Evolutionary conservation across 2,329 filamentous ascomycete genomes (phyloP).

Genomic region (Ophiostoma quercus): DNA sequence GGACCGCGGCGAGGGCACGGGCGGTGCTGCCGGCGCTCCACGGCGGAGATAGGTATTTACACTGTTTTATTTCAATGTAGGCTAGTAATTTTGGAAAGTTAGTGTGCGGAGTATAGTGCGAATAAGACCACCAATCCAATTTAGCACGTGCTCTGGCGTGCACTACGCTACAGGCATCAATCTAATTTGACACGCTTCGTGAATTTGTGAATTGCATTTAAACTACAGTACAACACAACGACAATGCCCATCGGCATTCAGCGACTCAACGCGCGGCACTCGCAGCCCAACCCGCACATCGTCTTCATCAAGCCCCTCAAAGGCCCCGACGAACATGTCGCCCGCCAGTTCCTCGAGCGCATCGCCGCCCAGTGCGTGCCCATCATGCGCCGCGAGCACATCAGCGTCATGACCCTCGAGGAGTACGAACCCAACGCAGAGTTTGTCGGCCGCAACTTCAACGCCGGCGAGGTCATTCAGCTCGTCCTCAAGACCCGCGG

Average conservation of each 20-base stretch:
- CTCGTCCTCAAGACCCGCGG: slow-evolving; percentile 67
- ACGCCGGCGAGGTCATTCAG: slow-evolving; percentile 80
- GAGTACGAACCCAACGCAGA: slow-evolving; percentile 76
- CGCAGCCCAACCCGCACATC: slow-evolving; percentile 71
- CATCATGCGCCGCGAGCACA: slow-evolving; percentile 61
- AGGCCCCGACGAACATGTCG: slow-evolving; percentile 55
- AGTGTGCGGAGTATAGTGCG: not conserved
- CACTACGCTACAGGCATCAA: not conserved
- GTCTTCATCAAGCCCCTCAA: slow-evolving; percentile 79
- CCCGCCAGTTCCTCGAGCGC: slow-evolving; percentile 66
- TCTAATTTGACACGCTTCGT: not conserved
- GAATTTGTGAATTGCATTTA: too few relatives aligned
- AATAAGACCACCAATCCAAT: not conserved
- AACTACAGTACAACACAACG: not conserved
- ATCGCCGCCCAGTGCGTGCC: slow-evolving; percentile 78
- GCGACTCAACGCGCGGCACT: slow-evolving; percentile 68
- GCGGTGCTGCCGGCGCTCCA: slow-evolving; percentile 32
- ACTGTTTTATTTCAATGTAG: not conserved
- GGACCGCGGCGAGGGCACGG: slow-evolving; percentile 55
- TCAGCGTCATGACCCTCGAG: slow-evolving; percentile 66
- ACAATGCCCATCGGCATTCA: slow-evolving; percentile 68
- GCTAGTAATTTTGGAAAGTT: not conserved
- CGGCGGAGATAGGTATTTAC: slow-evolving; percentile 15
- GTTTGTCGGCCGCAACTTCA: slow-evolving; percentile 86
- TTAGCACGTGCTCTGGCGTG: slow-evolving; percentile 25